Evolutionary conservation across 2,329 filamentous ascomycete genomes (phyloP).

Genomic region (Xylariaceae sp.): DNA sequence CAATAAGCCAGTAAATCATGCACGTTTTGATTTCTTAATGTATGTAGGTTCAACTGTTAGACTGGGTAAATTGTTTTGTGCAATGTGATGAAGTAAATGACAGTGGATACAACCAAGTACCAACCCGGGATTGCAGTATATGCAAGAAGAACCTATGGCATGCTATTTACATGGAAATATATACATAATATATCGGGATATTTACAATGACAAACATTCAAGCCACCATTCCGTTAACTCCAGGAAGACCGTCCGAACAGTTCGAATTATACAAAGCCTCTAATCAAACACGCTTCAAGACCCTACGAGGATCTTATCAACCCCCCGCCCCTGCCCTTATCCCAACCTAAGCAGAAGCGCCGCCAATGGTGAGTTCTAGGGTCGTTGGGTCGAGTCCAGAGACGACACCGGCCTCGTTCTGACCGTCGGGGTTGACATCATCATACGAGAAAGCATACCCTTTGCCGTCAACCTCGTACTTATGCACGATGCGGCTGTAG

Average conservation of each 20-base stretch:
- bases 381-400: slow-evolving; percentile 48
- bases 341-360: slow-evolving; percentile 39
- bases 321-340: background rate
- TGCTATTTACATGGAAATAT: background rate
- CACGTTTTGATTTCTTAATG: no score
- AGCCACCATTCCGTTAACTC: background rate
- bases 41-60: no score
- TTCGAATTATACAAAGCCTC: background rate
- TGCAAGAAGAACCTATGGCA: no score
- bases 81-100: no score
- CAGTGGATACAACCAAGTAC: no score
- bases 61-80: no score
- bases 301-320: background rate
- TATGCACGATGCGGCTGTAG: slow-evolving; percentile 64
- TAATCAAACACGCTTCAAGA: background rate
- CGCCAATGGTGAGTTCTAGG: slow-evolving; percentile 52
- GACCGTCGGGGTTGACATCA: slow-evolving; percentile 62
- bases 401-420: slow-evolving; percentile 58
- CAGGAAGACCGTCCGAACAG: background rate
- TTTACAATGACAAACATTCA: background rate
- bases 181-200: background rate
- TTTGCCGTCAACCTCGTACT: slow-evolving; percentile 58
- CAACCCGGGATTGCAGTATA: no score
- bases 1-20: no score
- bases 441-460: slow-evolving; percentile 72